Percentiles rank a stretch among this genome's conserved stretches.
Evolutionary conservation across 257 asterid genomes (phyloP).

Genomic region (Parsonsia alboflavescens): DNA sequence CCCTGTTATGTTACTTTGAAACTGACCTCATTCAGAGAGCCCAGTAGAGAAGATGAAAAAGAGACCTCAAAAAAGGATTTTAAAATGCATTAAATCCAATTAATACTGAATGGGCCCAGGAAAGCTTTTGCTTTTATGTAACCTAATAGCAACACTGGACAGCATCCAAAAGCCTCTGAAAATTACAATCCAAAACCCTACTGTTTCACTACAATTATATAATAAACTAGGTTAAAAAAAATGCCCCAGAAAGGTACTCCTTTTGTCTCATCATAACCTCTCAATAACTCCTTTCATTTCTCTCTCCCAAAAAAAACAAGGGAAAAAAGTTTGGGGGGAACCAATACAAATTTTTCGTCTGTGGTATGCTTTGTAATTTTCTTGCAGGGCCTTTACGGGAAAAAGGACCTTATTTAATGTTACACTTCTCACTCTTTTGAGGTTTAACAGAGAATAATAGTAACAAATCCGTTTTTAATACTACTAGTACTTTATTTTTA

Average conservation of each 20-base stretch:
- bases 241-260: slow-evolving; percentile 26
- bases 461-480: neutral
- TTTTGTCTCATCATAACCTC: slow-evolving; percentile 2
- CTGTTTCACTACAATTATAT: slow-evolving; percentile 10
- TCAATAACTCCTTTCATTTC: slow-evolving; percentile 2
- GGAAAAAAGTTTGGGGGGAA: neutral
- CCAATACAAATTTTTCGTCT: neutral
- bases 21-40: slow-evolving; percentile 7
- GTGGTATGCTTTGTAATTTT: slow-evolving; percentile 5
- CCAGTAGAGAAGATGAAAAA: slow-evolving; percentile 5
- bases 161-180: slow-evolving; percentile 12
- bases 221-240: slow-evolving; percentile 2
- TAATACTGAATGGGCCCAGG: neutral
- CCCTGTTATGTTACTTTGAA: neutral
- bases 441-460: slow-evolving; percentile 2
- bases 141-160: slow-evolving; percentile 1
- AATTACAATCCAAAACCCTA: slow-evolving; percentile 19
- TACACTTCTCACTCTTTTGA: slow-evolving; percentile 4
- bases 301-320: slow-evolving; percentile 19
- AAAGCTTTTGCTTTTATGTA: slow-evolving; percentile 3
- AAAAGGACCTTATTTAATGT: neutral
- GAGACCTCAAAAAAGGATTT: slow-evolving; percentile 19
- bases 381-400: neutral
- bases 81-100: slow-evolving; percentile 14
- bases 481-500: neutral